Conservation (phyloP, 2,329 filamentous ascomycete species). For the Aureobasidium sp. region DNA sequence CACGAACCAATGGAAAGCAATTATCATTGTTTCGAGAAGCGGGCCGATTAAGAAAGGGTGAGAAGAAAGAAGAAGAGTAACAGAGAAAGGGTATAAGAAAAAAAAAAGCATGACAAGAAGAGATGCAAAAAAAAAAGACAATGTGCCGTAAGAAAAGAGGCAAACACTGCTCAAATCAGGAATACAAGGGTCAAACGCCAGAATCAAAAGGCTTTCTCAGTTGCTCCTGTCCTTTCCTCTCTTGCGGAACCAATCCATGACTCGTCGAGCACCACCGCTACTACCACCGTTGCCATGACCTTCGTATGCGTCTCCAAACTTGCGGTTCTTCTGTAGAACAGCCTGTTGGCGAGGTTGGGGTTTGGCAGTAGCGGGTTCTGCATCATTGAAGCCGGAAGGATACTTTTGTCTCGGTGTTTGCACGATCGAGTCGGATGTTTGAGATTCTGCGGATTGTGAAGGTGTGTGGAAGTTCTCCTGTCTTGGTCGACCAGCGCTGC, state of each 20-base stretch:
- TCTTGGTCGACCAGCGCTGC: conserved; percentile 3
- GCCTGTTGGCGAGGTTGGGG: conserved; percentile 38
- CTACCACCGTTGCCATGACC: conserved; percentile 69
- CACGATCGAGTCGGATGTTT: conserved; percentile 23
- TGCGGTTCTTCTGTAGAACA: conserved; percentile 69
- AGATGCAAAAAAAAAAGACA: conserved; percentile 2
- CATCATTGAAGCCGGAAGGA: conserved; percentile 34
- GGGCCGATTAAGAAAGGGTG: background rate
- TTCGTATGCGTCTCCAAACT: conserved; percentile 84
- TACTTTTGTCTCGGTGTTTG: conserved; percentile 29
- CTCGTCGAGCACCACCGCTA: conserved; percentile 78
- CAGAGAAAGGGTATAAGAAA: conserved; percentile 13
- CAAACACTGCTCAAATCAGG: background rate
- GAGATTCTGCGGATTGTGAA: conserved; percentile 31
- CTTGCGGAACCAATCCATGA: conserved; percentile 97
- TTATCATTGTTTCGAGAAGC: conserved; percentile 3
- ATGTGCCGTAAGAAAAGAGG: background rate
- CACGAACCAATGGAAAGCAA: conserved; percentile 6
- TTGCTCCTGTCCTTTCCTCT: conserved; percentile 57
- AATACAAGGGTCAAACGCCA: background rate
- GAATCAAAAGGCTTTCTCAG: conserved; percentile 13
- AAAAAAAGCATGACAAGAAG: background rate
- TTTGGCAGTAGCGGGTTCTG: conserved; percentile 27
- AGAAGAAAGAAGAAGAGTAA: background rate
- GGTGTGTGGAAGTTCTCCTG: conserved; percentile 19